Conservation (phyloP, 148 eudicot genomes). For the Selenicereus undatus region DNA sequence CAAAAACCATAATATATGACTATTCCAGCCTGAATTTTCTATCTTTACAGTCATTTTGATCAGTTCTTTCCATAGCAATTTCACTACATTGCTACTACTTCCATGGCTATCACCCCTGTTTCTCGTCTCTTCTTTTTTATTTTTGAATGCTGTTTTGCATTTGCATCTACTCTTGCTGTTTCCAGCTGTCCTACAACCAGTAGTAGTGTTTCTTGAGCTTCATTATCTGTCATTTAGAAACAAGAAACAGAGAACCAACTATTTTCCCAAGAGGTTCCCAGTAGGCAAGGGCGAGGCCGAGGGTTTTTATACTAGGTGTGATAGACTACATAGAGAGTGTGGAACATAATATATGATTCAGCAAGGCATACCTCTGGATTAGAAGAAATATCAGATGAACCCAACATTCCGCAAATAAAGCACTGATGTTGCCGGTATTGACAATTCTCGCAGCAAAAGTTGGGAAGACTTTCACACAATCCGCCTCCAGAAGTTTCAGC, state of each 20-base stretch:
- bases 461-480: slow-evolving; percentile 49
- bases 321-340: no score
- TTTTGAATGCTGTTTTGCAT: not conserved
- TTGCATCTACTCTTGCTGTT: not conserved
- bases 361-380: slow-evolving; percentile 49
- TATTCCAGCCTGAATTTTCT: not conserved
- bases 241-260: not conserved
- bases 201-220: not conserved
- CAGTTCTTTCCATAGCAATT: not conserved
- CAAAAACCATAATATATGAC: not conserved
- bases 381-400: slow-evolving; percentile 58
- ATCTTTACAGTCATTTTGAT: not conserved
- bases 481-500: slow-evolving; percentile 52
- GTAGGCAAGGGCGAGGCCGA: not conserved
- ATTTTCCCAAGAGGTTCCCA: not conserved
- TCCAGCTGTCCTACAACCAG: not conserved
- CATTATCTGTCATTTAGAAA: not conserved
- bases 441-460: slow-evolving; percentile 70
- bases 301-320: no score
- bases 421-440: slow-evolving; percentile 71
- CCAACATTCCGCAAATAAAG: slow-evolving; percentile 65
- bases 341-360: no score
- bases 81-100: not conserved
- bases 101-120: not conserved
- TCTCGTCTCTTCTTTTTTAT: not conserved